Base-by-base conservation (phyloP, 192 early-diverging fungal species). In the Mortierella alpina region DNA sequence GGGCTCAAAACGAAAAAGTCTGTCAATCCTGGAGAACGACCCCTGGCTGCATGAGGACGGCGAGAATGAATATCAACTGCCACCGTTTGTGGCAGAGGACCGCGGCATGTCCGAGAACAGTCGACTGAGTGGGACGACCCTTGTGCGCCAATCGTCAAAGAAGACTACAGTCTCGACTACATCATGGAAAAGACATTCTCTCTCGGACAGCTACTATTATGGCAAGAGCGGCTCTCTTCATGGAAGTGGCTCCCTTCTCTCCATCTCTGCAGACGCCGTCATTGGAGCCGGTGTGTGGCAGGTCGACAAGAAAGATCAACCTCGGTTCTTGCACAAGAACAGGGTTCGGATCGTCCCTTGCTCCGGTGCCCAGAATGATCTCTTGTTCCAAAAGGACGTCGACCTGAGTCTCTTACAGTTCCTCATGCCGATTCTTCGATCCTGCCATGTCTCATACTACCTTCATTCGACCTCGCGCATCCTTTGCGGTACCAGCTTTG, bases 41-140 rank as follows among this genome's bases (percentile, higher is more conserved):
- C 74, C 73, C 9, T 89, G 88, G 88, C 63, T 89, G 8, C 83
- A 86, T 42, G 66, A 80, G 55, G 71, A 82, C 51, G 0, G 47
- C 12, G 9, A 23, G 14, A 55, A 55, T 0, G 39, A 48, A 23
- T 4, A 65, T 0, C 49, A 62, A 14, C 41, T 31, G 11, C 53
- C 74, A 4, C 66, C 44, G 2, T 80, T 68, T 51, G 41, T 67
- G 9, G 61, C 70, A 4, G 77, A 80, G 42, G 70, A 70, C 22
- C 51, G 70, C 14, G 40, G 57, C 1, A 47, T 76, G 23, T 69
- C 70, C 0, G 70, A 72, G 31, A 68, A 61, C 20, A 68, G 65
- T 48, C 57, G 77, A 20, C 60, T 72, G 5, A 72, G 77, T n/a
- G 77, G 77, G 0, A 53, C 77, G 0, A 80, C 77, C 1, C 65